A percentile compares a stretch with the other conserved stretches of the same genome.
These are phyloP conservation scores for Lactarius tabidus DNA, from an alignment of 768 basidiomycete species.

Conservation along the genomic window DNA sequence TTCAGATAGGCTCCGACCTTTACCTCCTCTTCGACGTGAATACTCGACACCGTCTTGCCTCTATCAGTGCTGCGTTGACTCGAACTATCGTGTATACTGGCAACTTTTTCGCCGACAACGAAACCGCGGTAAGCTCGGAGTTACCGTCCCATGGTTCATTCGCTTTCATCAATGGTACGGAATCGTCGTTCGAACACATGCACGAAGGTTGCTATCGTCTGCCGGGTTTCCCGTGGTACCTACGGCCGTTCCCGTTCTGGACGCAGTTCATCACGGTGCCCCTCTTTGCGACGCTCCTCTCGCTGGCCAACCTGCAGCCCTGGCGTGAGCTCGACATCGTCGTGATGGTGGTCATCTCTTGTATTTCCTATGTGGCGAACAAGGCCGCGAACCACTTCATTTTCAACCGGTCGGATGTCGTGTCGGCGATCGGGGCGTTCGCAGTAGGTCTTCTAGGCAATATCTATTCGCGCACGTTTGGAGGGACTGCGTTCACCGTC, in stretches of 20 bases:
- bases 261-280: slow-evolving; percentile 74
- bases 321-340: slow-evolving; percentile 63
- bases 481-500: slow-evolving; percentile 83
- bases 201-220: slow-evolving; percentile 70
- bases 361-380: slow-evolving; percentile 73
- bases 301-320: slow-evolving; percentile 76
- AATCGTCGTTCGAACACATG: slow-evolving; percentile 45
- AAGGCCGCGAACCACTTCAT: slow-evolving; percentile 82
- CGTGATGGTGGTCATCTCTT: slow-evolving; percentile 84
- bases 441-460: slow-evolving; percentile 77
- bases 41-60: slow-evolving; percentile 49
- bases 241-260: slow-evolving; percentile 80
- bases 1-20: slow-evolving; percentile 80
- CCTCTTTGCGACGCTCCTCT: slow-evolving; percentile 64
- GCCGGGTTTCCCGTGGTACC: slow-evolving; percentile 62
- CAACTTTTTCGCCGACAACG: slow-evolving; percentile 61
- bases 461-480: slow-evolving; percentile 74
- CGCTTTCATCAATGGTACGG: slow-evolving; percentile 56
- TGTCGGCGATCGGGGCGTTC: slow-evolving; percentile 82
- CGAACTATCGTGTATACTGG: slow-evolving; percentile 55
- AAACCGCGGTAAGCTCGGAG: slow-evolving; percentile 36
- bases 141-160: slow-evolving; percentile 57
- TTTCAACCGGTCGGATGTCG: slow-evolving; percentile 78
- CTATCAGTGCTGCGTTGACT: slow-evolving; percentile 49
- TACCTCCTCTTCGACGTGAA: slow-evolving; percentile 65